A percentile compares a stretch with the other conserved stretches of the same genome.
Conservation (phyloP, 2,329 filamentous ascomycete genomes). For the Penicillium occitanis region DNA sequence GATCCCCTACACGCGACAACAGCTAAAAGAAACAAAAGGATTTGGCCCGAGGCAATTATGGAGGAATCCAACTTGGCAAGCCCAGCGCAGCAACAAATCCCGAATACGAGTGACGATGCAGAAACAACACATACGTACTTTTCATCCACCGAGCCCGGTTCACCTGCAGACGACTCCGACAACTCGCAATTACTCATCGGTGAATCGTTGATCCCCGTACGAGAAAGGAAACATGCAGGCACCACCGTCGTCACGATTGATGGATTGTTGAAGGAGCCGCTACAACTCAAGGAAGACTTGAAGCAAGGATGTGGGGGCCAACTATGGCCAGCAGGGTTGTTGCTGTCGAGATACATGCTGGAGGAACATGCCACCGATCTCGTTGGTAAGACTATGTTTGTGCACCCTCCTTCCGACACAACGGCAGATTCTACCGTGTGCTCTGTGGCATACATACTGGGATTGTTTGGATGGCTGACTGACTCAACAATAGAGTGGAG, state of each 20-base stretch:
- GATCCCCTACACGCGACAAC: not conserved
- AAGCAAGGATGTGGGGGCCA: slow-evolving; percentile 87
- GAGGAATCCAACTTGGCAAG: slow-evolving; percentile 5
- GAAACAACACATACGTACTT: not conserved
- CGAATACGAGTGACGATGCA: slow-evolving; percentile 1
- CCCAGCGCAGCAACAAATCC: not conserved
- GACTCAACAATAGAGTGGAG: slow-evolving; percentile 65
- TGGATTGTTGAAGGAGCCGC: slow-evolving; percentile 66
- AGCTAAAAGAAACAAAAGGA: not conserved
- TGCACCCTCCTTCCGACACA: slow-evolving; percentile 29
- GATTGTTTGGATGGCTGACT: slow-evolving; percentile 15
- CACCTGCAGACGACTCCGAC: slow-evolving; percentile 18
- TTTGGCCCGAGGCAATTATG: not conserved
- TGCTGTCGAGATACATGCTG: slow-evolving; percentile 82
- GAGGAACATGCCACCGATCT: slow-evolving; percentile 67
- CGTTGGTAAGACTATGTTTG: slow-evolving; percentile 69
- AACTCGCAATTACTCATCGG: slow-evolving; percentile 46
- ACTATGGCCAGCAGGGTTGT: slow-evolving; percentile 91
- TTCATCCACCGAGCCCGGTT: slow-evolving; percentile 4
- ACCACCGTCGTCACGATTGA: slow-evolving; percentile 65
- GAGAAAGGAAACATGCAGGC: slow-evolving; percentile 52
- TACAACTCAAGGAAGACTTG: slow-evolving; percentile 82
- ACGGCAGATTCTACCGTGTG: no score
- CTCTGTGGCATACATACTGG: not conserved
- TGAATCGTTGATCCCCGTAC: slow-evolving; percentile 57